Conservation (phyloP, 345 rosid genomes). For the Citrus maxima region DNA sequence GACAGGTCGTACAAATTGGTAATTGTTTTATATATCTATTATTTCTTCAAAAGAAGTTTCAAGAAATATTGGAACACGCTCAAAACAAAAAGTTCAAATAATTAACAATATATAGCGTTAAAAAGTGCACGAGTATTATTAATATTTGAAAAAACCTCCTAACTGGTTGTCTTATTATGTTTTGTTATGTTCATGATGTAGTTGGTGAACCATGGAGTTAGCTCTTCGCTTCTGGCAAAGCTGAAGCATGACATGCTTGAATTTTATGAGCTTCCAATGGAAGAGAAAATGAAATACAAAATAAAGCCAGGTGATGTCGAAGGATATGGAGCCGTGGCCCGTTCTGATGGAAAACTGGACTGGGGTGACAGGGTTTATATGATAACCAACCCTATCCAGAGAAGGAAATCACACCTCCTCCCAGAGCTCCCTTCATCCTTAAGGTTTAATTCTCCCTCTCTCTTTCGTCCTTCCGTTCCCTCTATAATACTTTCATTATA, state of each 20-base stretch:
- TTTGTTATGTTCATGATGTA: not conserved
- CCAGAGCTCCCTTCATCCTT: slow-evolving; percentile 40
- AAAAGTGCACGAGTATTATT: not conserved
- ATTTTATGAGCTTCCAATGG: slow-evolving; percentile 30
- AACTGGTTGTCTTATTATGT: not conserved
- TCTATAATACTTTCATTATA: too few relatives aligned
- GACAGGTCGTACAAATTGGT: slow-evolving; percentile 18
- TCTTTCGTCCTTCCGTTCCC: too few relatives aligned
- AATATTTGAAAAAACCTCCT: not conserved
- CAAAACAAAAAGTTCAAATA: not conserved
- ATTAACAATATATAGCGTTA: not conserved
- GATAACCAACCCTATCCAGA: slow-evolving; percentile 26
- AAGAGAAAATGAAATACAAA: slow-evolving; percentile 30
- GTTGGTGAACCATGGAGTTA: slow-evolving; percentile 40
- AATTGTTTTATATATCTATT: not conserved
- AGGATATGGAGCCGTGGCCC: slow-evolving; percentile 17
- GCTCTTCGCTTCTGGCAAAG: slow-evolving; percentile 8
- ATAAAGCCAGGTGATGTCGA: slow-evolving; percentile 20
- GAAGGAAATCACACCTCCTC: slow-evolving; percentile 33
- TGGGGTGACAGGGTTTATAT: slow-evolving; percentile 35
- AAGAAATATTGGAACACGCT: not conserved
- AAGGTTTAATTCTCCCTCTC: slow-evolving; percentile 19
- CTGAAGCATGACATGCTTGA: slow-evolving; percentile 24
- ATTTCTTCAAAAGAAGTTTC: not conserved
- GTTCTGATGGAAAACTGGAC: slow-evolving; percentile 22